Evolutionary conservation across 2,329 filamentous ascomycete species (phyloP).

Genomic region (Curvularia eragrostidis): DNA sequence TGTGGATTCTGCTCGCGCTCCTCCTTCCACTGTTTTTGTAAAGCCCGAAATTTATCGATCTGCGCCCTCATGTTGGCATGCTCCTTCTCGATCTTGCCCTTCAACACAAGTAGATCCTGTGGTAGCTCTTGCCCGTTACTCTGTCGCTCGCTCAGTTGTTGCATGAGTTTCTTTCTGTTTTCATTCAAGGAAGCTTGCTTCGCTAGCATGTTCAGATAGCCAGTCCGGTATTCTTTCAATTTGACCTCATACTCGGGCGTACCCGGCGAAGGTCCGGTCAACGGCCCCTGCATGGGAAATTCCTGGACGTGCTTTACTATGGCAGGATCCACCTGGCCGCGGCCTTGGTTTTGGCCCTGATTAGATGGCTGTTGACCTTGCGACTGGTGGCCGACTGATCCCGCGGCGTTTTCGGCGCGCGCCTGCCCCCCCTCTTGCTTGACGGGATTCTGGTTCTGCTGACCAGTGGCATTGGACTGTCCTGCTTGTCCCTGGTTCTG

Average conservation of each 20-base stretch:
- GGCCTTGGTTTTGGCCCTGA: conserved; percentile 17
- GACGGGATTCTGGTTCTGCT: conserved; percentile 39
- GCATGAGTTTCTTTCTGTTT: conserved; percentile 34
- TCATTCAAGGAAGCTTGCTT: conserved; percentile 41
- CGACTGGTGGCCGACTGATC: conserved; percentile 13
- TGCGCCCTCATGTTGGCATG: conserved; percentile 39
- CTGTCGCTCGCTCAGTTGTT: conserved; percentile 42
- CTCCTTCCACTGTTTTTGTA: conserved; percentile 44
- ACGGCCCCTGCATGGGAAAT: conserved; percentile 45
- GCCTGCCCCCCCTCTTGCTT: conserved; percentile 29
- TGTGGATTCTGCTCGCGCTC: conserved; percentile 45
- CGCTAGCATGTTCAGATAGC: conserved; percentile 44
- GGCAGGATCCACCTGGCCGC: conserved; percentile 34
- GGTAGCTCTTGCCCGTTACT: conserved; percentile 44
- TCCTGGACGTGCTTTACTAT: conserved; percentile 49
- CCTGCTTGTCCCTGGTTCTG: conserved; percentile 32
- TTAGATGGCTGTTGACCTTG: conserved; percentile 23
- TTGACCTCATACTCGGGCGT: conserved; percentile 48
- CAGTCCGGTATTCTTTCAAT: conserved; percentile 45
- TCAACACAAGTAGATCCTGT: conserved; percentile 36
- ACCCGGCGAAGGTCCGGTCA: conserved; percentile 34
- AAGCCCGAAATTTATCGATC: conserved; percentile 46
- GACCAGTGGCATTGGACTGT: conserved; percentile 35
- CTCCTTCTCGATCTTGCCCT: conserved; percentile 39
- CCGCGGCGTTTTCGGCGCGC: conserved; percentile 14